Base-by-base conservation (phyloP, 352 stramenopile species). In the Phytopythium vexans region DNA sequence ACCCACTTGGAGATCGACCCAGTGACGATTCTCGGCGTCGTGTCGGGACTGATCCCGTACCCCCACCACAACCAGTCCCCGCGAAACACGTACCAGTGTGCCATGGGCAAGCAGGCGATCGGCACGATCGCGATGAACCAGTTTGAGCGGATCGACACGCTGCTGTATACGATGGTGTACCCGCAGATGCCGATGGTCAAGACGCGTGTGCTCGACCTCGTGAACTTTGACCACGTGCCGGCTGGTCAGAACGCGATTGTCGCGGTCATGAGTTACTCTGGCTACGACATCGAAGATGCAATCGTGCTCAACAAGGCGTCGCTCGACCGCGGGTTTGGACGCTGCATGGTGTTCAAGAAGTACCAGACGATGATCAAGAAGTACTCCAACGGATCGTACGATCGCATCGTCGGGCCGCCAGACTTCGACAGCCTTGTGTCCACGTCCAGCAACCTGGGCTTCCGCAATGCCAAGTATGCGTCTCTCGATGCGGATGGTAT, bases 271-370 rank as follows among this genome's bases (percentile, higher is more conserved):
- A 98, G 89, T 74, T 99, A 99, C 69, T 98, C 86, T 39, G 98
- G 98, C 34, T 99, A 99, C 70, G 97, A 99, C 88, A 99, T 99
- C 66, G 98, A 99, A 88, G 98, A 99, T 89, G 97, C 98, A 33
- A 96, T 99, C 46, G 95, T 99, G 41, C 77, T 99, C 5, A 99
- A 99, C 86, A 99, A 99, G 68, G 92, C 89, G 7, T 97, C 82
- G 14, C 56, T 98, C 31, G 95, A 98, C 74, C 86, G 98, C 43
- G 98, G 97, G n/a, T 99, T 99, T 68, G 97, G 96, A 16, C 88
- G 97, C 53, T 99, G 97, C 61, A 98, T 99, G 86, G 96, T 99
- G 16, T 89, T 99, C 43, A 97, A 97, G 67, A 99, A 99, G 77
- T 95, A 98, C 65, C 92, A 98, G 73, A 98, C 93, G 34, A 98